Evolutionary conservation across 495 filamentous ascomycete genomes (phyloP).

Genomic region (Penicillium longicatenatum): DNA sequence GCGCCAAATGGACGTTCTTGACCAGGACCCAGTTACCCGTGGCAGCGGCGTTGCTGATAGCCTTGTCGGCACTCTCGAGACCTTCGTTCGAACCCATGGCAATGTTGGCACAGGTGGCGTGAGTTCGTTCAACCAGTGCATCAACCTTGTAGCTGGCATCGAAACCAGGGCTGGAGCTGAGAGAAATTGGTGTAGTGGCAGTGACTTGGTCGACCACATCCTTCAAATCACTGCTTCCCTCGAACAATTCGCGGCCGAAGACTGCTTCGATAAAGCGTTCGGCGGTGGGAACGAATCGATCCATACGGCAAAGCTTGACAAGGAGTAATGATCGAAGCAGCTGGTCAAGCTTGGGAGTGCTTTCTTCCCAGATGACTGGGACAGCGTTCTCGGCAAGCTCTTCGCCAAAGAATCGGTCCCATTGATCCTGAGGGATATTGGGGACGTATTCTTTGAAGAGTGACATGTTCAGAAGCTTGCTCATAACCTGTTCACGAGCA

Average conservation of each 20-base stretch:
- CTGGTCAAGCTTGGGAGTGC: slow-evolving; percentile 65
- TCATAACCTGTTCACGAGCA: slow-evolving; percentile 69
- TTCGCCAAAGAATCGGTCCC: slow-evolving; percentile 79
- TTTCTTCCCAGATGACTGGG: slow-evolving; percentile 74
- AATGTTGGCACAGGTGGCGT: slow-evolving; percentile 87
- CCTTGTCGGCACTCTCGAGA: slow-evolving; percentile 88
- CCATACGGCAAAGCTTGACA: slow-evolving; percentile 91
- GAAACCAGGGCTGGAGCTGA: slow-evolving; percentile 94
- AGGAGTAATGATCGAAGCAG: slow-evolving; percentile 83
- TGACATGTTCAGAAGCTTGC: slow-evolving; percentile 64
- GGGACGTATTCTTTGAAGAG: slow-evolving; percentile 75
- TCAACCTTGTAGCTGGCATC: slow-evolving; percentile 99
- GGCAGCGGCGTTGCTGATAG: slow-evolving; percentile 88
- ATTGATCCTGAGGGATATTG: slow-evolving; percentile 58
- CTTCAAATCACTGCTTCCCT: slow-evolving; percentile 79
- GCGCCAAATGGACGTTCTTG: slow-evolving; percentile 98
- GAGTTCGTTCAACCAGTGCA: slow-evolving; percentile 80
- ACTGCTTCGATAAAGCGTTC: slow-evolving; percentile 87
- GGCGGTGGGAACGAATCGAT: slow-evolving; percentile 89
- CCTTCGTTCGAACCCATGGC: slow-evolving; percentile 99
- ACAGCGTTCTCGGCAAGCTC: slow-evolving; percentile 87
- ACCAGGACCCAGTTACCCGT: slow-evolving; percentile 94
- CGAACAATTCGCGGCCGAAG: slow-evolving; percentile 82
- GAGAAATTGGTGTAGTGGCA: slow-evolving; percentile 80
- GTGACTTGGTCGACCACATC: slow-evolving; percentile 83